Base-by-base conservation (phyloP, 164 flowering plant species). In the Magnolia officinalis region DNA sequence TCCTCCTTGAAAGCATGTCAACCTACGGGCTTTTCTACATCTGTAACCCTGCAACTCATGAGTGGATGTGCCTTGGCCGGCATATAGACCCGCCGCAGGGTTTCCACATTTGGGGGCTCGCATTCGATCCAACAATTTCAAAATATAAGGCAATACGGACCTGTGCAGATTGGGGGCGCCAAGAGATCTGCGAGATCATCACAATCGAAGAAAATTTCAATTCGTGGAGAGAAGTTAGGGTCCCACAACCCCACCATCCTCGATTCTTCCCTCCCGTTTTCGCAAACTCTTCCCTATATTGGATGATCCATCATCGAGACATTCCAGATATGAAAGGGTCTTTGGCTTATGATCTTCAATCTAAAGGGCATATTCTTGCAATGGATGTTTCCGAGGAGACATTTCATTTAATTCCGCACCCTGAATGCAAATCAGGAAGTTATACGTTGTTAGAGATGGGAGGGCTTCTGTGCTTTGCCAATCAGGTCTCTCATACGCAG, bases 241-340 rank as follows among this genome's bases (percentile, higher is more conserved):
- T 68, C 50, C 71, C 71, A 68, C 45, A 68, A 18, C 71, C 45
- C n/a, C 71, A 68, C 29, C 71, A 18, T 68, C 49, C 71, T 68
- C 45, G 71, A 68, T 68, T 45, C 26, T 68, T 29, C 24, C 71
- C 71, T 68, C 71, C 50, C 11, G 50, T 68, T 65, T 65, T 13
- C 29, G 71, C 71, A 68, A 68, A 68, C 20, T 68, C 71, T 24
- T 68, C 14, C 6, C 45, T 68, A 18, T 45, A 68, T 68, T 68
- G 71, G 71, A 68, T 68, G 71, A 68, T 68, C 26, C 71, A 68
- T 29, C 71, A 68, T 24, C 71, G 8, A 68, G 49, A 68, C 29
- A 11, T 68, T 8, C 45, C 71, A 24, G 71, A 68, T 68, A 10
- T 68, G 45, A 29, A 68, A 26, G 50, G 71, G 49, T 11, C 16